Percentiles rank a stretch among this genome's conserved stretches.
These are phyloP conservation scores for Xerocomellus amylosporus DNA, from an alignment of 768 basidiomycete species.

Conservation along the genomic window DNA sequence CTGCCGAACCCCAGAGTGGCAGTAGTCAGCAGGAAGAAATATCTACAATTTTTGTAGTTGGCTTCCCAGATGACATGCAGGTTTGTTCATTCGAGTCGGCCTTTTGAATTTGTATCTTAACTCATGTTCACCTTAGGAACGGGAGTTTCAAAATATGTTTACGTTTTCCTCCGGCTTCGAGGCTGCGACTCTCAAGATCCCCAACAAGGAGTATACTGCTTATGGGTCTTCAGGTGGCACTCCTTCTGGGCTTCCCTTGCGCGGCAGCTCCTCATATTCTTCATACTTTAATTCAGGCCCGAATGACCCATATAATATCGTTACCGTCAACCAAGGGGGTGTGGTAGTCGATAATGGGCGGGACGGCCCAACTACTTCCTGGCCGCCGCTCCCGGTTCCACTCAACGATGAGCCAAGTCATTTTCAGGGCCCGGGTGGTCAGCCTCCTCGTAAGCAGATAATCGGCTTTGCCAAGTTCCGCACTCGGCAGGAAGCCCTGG, in stretches of 20 bases:
- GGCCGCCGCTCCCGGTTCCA: constrained; percentile 46
- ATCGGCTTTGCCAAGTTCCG: constrained; percentile 98
- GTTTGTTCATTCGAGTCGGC: constrained; percentile 44
- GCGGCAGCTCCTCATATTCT: constrained; percentile 34
- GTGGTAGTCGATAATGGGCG: constrained; percentile 77
- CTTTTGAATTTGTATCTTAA: constrained; percentile 9
- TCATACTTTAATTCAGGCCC: constrained; percentile 46
- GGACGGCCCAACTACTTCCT: constrained; percentile 69
- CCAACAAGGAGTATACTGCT: constrained; percentile 84
- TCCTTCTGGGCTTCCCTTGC: constrained; percentile 36
- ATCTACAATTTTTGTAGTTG: constrained; percentile 96
- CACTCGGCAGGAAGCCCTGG: constrained; percentile 80
- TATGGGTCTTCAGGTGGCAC: constrained; percentile 51
- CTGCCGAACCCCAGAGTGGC: constrained; percentile 22
- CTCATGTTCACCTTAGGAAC: constrained; percentile 59
- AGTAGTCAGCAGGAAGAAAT: constrained; percentile 71
- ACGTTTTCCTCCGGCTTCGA: constrained; percentile 95
- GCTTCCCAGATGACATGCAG: constrained; percentile 99
- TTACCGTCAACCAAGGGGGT: constrained; percentile 79
- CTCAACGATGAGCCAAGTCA: constrained; percentile 33
- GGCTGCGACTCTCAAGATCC: constrained; percentile 96
- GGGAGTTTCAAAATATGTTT: constrained; percentile 99
- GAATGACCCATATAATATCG: constrained; percentile 81
- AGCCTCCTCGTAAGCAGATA: constrained; percentile 85
- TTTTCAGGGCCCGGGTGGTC: constrained; percentile 31